phyloP scores from a whole-genome alignment of 2,329 filamentous ascomycete species.

The Chalara sp. region DNA sequence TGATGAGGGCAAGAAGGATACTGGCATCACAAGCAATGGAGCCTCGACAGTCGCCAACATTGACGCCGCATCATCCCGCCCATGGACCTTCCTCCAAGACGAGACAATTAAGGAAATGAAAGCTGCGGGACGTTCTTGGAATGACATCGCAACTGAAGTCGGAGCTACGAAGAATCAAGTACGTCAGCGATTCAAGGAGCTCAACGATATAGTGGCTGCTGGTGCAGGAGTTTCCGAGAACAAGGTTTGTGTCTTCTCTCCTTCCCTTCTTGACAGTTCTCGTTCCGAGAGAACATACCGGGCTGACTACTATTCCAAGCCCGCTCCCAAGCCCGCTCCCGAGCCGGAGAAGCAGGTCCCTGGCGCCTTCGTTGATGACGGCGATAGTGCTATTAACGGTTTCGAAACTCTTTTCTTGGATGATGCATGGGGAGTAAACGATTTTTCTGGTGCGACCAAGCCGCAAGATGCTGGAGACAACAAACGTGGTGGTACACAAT shows the following conservation, averaged over 20 bases:
- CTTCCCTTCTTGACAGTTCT: neutral
- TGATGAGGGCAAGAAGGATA: no score
- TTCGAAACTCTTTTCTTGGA: neutral
- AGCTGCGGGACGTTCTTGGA: slow-evolving; percentile 17
- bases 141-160: slow-evolving; percentile 13
- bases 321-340: neutral
- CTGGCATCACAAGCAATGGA: no score
- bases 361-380: neutral
- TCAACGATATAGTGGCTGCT: slow-evolving; percentile 5
- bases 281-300: no score
- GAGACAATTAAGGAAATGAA: slow-evolving; percentile 19
- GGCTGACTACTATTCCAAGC: neutral
- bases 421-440: neutral
- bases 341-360: neutral
- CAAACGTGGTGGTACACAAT: neutral
- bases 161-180: slow-evolving; percentile 11
- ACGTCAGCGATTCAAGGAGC: slow-evolving; percentile 9
- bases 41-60: no score
- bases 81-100: slow-evolving; percentile 22
- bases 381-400: neutral
- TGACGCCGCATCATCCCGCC: no score
- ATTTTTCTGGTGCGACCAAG: no score
- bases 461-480: neutral
- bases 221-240: neutral
- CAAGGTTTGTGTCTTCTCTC: neutral